phyloP scores from a whole-genome alignment of 148 eudicot species.

The Oxyria digyna region DNA sequence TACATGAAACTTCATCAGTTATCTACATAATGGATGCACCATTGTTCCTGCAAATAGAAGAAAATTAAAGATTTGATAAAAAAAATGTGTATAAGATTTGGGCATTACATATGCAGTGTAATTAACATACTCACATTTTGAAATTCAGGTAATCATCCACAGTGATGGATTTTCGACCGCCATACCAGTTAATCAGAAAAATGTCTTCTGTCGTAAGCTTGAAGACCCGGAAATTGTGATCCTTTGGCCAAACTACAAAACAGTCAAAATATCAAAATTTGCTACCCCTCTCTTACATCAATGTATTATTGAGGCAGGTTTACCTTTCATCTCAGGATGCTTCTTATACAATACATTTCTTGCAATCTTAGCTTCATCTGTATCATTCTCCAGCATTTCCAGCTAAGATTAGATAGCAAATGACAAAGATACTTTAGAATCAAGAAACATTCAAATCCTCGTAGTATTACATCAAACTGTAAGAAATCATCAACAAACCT shows the following conservation, averaged over 20 bases:
- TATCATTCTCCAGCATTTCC: constrained; percentile 27
- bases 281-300: background rate
- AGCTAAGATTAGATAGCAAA: constrained; percentile 41
- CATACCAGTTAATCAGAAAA: constrained; percentile 76
- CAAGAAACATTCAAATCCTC: background rate
- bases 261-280: background rate
- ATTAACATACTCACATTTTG: constrained; percentile 32
- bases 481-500: constrained; percentile 30
- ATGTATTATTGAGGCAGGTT: background rate
- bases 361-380: constrained; percentile 53
- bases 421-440: background rate
- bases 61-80: background rate
- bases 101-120: background rate
- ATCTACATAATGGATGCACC: background rate
- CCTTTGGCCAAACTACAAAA: constrained; percentile 64
- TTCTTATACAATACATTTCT: constrained; percentile 52
- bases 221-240: constrained; percentile 66
- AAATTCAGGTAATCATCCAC: constrained; percentile 61
- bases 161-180: constrained; percentile 85
- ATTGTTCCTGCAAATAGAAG: constrained; percentile 3
- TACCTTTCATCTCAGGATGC: constrained; percentile 87
- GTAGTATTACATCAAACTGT: background rate
- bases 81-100: no score
- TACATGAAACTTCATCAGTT: background rate
- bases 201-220: constrained; percentile 53